Conservation (phyloP, 2,329 filamentous ascomycete genomes). For the Colletotrichum navitas region DNA sequence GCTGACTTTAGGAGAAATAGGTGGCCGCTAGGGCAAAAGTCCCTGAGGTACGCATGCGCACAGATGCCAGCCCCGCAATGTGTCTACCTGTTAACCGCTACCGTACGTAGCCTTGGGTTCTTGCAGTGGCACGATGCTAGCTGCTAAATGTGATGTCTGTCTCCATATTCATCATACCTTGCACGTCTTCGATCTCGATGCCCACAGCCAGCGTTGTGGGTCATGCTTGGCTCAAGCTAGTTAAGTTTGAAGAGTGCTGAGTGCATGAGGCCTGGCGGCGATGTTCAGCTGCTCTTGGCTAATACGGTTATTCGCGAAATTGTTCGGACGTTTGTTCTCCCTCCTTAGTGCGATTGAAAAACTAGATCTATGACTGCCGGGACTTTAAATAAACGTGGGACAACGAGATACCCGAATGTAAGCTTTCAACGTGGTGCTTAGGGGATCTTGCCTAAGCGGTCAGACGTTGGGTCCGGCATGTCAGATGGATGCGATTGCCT, state of each 20-base stretch:
- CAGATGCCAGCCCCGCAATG: too few relatives aligned
- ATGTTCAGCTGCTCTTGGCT: too few relatives aligned
- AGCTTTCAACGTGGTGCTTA: slow-evolving; percentile 16
- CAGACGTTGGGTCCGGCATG: not conserved
- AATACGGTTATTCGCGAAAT: not conserved
- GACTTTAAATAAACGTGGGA: not conserved
- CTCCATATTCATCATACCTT: not conserved
- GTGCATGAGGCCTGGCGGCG: too few relatives aligned
- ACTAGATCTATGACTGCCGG: slow-evolving; percentile 5
- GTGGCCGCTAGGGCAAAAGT: too few relatives aligned
- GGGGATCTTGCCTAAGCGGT: not conserved
- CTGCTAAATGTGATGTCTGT: not conserved
- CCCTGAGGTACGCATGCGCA: too few relatives aligned
- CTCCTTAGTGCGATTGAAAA: not conserved
- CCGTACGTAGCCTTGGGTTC: not conserved
- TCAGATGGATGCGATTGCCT: not conserved
- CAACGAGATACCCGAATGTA: not conserved
- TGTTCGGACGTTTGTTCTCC: slow-evolving; percentile 17
- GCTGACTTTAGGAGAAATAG: too few relatives aligned
- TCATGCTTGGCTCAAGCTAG: slow-evolving; percentile 23
- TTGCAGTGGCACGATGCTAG: not conserved
- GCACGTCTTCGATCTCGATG: slow-evolving; percentile 8
- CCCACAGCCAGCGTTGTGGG: slow-evolving; percentile 11
- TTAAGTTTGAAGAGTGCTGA: slow-evolving; percentile 10
- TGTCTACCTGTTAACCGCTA: too few relatives aligned